Percentiles rank a stretch among this genome's conserved stretches.
phyloP scores from a whole-genome alignment of 108 stramenopile genomes.

The Fragilariopsis cylindrus region DNA sequence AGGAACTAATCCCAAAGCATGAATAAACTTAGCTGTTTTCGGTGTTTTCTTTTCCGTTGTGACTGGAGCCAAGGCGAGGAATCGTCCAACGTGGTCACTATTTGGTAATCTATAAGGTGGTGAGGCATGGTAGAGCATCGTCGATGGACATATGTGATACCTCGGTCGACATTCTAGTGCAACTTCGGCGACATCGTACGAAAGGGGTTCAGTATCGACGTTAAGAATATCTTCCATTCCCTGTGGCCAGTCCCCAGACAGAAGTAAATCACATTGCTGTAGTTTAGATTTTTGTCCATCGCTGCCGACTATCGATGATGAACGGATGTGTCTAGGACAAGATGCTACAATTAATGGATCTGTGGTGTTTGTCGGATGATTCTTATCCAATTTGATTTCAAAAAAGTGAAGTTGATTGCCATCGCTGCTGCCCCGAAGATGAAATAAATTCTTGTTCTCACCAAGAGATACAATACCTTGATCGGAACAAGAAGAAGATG shows the following conservation, averaged over 20 bases:
- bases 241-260: constrained; percentile 80
- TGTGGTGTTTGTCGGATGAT: too few relatives aligned
- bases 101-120: constrained; percentile 44
- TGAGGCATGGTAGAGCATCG: constrained; percentile 40
- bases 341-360: constrained; percentile 39
- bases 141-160: constrained; percentile 71
- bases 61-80: constrained; percentile 69
- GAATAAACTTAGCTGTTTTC: constrained; percentile 75
- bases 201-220: constrained; percentile 38
- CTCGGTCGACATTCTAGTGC: constrained; percentile 64
- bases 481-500: neutral
- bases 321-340: constrained; percentile 36
- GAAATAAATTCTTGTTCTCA: constrained; percentile 17
- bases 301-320: neutral
- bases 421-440: constrained; percentile 20
- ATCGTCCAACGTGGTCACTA: constrained; percentile 61
- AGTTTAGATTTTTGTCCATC: constrained; percentile 14
- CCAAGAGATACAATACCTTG: constrained; percentile 14
- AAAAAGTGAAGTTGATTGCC: constrained; percentile 23
- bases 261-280: constrained; percentile 71
- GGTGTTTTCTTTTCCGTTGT: constrained; percentile 33
- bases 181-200: constrained; percentile 78
- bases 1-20: constrained; percentile 84
- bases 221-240: constrained; percentile 69
- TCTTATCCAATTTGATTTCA: constrained; percentile 21